These are phyloP conservation scores for Cystobasidium ongulense DNA, from an alignment of 768 basidiomycete species.

Conservation along the genomic window DNA sequence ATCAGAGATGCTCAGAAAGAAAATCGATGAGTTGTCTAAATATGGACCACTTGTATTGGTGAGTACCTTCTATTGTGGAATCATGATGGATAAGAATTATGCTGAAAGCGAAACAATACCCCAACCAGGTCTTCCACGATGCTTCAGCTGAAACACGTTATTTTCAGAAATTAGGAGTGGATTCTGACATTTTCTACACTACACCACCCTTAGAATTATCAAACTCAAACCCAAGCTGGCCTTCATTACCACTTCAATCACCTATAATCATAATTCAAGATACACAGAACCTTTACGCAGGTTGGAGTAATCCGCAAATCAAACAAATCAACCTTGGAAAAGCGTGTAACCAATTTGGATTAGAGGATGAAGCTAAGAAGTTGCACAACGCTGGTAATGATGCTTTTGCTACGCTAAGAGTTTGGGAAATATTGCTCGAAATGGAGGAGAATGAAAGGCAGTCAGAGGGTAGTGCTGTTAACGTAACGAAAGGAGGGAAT, in stretches of 20 bases:
- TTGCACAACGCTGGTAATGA: conserved; percentile 29
- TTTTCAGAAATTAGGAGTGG: conserved; percentile 11
- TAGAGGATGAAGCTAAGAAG: not conserved
- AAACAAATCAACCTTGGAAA: conserved; percentile 30
- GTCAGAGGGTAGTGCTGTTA: too few species aligned
- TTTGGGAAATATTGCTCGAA: conserved; percentile 12
- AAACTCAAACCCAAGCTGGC: not conserved
- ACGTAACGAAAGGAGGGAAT: too few species aligned
- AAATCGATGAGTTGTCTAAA: not conserved
- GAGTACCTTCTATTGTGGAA: conserved; percentile 59
- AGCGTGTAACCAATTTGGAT: not conserved
- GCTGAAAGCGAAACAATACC: not conserved
- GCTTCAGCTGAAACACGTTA: conserved; percentile 15
- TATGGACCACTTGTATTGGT: conserved; percentile 23
- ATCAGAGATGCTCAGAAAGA: conserved; percentile 17
- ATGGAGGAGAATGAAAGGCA: conserved; percentile 5
- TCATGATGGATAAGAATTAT: conserved; percentile 36
- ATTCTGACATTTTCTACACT: not conserved
- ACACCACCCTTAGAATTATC: conserved; percentile 39
- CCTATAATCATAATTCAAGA: conserved; percentile 20
- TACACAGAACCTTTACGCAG: conserved; percentile 17
- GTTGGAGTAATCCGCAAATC: conserved; percentile 20
- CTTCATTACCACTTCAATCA: not conserved
- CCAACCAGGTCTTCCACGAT: conserved; percentile 24
- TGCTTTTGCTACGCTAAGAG: conserved; percentile 15